Conservation (phyloP, 2,329 filamentous ascomycete genomes). For the Shiraia bambusicola region DNA sequence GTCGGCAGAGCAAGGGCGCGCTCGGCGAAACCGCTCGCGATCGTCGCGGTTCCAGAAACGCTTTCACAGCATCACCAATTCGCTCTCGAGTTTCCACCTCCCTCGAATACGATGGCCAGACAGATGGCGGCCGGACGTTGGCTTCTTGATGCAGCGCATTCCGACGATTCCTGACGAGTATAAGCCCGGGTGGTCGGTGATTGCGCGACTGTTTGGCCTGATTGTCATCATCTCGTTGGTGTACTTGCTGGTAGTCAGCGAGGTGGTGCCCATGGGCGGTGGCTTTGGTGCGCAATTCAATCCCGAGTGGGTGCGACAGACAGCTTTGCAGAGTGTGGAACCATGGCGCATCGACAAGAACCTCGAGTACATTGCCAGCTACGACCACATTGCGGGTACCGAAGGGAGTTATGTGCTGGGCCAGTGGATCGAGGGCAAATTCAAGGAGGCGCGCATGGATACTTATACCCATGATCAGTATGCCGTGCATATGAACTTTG, state of each 20-base stretch:
- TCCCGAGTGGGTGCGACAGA: conserved; percentile 75
- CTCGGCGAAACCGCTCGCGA: conserved; percentile 28
- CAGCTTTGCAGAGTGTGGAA: conserved; percentile 73
- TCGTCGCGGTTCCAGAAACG: conserved; percentile 58
- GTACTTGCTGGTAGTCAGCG: conserved; percentile 83
- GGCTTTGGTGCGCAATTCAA: conserved; percentile 68
- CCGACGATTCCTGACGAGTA: conserved; percentile 52
- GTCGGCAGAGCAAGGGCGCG: conserved; percentile 31
- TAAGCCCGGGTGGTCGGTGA: conserved; percentile 61
- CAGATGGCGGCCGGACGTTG: conserved; percentile 21
- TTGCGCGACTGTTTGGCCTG: conserved; percentile 73
- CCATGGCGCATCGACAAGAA: conserved; percentile 64
- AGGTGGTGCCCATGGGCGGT: conserved; percentile 72
- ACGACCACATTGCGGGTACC: conserved; percentile 90
- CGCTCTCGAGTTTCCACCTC: conserved; percentile 59
- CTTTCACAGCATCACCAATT: conserved; percentile 57
- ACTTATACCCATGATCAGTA: conserved; percentile 72
- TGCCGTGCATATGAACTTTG: conserved; percentile 91
- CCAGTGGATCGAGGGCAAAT: conserved; percentile 78
- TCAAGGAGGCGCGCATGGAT: conserved; percentile 71
- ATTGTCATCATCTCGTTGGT: conserved; percentile 74
- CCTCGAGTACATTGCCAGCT: conserved; percentile 74
- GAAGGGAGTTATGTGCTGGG: conserved; percentile 87
- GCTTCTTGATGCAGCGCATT: conserved; percentile 38
- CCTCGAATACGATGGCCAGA: conserved; percentile 43